Percentiles rank a stretch among this genome's conserved stretches.
Conservation (phyloP, 176 grass and related monocot species). For the Eragrostis nindensis region DNA sequence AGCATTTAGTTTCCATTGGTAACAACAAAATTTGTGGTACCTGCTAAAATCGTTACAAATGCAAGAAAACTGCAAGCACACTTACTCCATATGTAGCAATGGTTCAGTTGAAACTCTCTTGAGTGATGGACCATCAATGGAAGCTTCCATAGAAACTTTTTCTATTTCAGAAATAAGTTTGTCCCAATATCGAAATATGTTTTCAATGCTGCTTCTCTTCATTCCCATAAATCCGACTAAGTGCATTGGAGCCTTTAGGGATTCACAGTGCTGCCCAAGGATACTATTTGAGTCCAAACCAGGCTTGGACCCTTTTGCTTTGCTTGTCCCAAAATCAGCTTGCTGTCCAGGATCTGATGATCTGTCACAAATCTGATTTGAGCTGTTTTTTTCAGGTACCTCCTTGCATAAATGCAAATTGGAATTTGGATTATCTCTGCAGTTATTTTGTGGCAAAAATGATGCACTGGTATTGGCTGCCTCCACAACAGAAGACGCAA, state of each 20-base stretch:
- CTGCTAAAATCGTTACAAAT: conserved; percentile 12
- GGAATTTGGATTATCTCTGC: conserved; percentile 21
- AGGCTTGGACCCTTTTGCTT: conserved; percentile 17
- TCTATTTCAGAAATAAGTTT: conserved; percentile 44
- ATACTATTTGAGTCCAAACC: conserved; percentile 31
- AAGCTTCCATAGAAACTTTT: conserved; percentile 28
- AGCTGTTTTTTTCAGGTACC: conserved; percentile 12
- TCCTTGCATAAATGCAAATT: conserved; percentile 29
- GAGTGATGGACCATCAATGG: conserved; percentile 47
- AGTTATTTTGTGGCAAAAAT: conserved; percentile 19
- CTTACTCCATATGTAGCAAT: conserved; percentile 67
- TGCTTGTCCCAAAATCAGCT: conserved; percentile 20
- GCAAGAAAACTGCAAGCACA: conserved; percentile 28
- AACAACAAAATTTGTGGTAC: not conserved
- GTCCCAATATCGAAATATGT: conserved; percentile 51
- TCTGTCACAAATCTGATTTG: conserved; percentile 24
- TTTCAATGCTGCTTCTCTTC: conserved; percentile 54
- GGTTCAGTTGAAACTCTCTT: conserved; percentile 62
- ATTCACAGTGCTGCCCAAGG: conserved; percentile 8
- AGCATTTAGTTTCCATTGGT: conserved; percentile 7
- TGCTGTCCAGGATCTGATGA: conserved; percentile 28
- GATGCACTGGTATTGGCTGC: not conserved
- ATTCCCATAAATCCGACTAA: conserved; percentile 56
- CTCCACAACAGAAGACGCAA: conserved; percentile 14
- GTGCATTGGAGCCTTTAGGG: conserved; percentile 34